Conservation (phyloP, 2,329 filamentous ascomycete species). For the Aphanoascus verrucosus region DNA sequence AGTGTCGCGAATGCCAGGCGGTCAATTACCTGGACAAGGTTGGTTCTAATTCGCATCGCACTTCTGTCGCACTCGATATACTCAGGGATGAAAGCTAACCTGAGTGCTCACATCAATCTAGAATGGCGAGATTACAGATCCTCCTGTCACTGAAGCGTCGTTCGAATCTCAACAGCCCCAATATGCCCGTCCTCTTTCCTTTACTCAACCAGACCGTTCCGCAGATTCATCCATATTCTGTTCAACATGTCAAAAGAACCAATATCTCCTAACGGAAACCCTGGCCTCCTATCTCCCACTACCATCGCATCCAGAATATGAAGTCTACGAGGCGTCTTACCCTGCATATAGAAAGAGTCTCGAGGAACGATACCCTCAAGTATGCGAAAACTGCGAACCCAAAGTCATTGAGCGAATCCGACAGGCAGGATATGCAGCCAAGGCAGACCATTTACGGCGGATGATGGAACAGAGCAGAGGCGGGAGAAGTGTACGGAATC, state of each 20-base stretch:
- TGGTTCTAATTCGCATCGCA: conserved; percentile 21
- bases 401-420: conserved; percentile 59
- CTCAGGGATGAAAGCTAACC: neutral
- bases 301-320: conserved; percentile 56
- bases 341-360: conserved; percentile 60
- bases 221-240: conserved; percentile 50
- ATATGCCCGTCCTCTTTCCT: conserved; percentile 39
- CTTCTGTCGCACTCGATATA: neutral
- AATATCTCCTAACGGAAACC: conserved; percentile 64
- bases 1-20: conserved; percentile 69
- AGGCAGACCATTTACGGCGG: conserved; percentile 66
- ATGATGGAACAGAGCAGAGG: conserved; percentile 56
- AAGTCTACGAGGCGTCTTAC: conserved; percentile 55
- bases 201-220: conserved; percentile 28
- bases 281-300: conserved; percentile 70
- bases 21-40: conserved; percentile 85
- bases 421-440: conserved; percentile 65
- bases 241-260: conserved; percentile 74
- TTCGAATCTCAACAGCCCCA: conserved; percentile 34
- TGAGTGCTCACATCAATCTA: conserved; percentile 27
- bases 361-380: conserved; percentile 76
- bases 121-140: conserved; percentile 84
- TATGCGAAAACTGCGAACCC: conserved; percentile 71
- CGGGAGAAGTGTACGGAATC: conserved; percentile 25
- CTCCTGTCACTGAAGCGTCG: conserved; percentile 54